Evolutionary conservation across 2,329 filamentous ascomycete genomes (phyloP), one percentile per base, ranked within the genome.

Genomic region (Cadophora sp.): DNA sequence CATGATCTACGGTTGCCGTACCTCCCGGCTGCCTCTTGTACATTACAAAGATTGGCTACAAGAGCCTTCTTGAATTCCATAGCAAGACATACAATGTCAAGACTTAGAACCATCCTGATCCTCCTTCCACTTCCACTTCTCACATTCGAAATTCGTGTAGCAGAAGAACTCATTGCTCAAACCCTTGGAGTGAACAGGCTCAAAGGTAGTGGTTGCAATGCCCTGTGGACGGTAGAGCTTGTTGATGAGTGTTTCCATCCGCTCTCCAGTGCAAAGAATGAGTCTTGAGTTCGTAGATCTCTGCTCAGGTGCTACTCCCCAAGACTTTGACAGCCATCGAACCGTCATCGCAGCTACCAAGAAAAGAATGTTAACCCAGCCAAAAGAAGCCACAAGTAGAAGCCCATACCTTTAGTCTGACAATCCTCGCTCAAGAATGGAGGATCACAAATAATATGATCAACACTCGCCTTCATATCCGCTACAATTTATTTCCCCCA

Each of bases 91-190:
- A 51, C 18, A 30, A 33, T 47, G 11, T 53, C 33, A 63, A 33
- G 39, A 43, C 11, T 14, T 63, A 27, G 20, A 58, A 20, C 20
- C 36, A 6, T 58, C 55, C 33, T 58, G 33, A 33, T 20, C 55
- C 36, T 48, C 20, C 43, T 62, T 77, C 72, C 76, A 85, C 51
- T 76, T 79, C 84, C 86, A 87, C 4, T 77, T 78, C 7, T 80
- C 80, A 73, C 88, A 87, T 76, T 92, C 89, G 75, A 92, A 94
- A 75, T 92, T 94, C 27, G 92, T 87, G 75, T 93, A 95, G 78
- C 90, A 94, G 75, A 87, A 85, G 76, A 94, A 96, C 78, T 93
- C 91, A 75, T 96, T 96, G 78, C 90, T 92, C 67, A 96, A 79
- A 0, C 90, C 90, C 69, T 87, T 87, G n/a, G 86, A 83, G 74